A percentile compares a stretch with the other conserved stretches of the same genome.
Evolutionary conservation across 176 grass and related monocot genomes (phyloP).

Genomic region (maize (Zea mays)): DNA sequence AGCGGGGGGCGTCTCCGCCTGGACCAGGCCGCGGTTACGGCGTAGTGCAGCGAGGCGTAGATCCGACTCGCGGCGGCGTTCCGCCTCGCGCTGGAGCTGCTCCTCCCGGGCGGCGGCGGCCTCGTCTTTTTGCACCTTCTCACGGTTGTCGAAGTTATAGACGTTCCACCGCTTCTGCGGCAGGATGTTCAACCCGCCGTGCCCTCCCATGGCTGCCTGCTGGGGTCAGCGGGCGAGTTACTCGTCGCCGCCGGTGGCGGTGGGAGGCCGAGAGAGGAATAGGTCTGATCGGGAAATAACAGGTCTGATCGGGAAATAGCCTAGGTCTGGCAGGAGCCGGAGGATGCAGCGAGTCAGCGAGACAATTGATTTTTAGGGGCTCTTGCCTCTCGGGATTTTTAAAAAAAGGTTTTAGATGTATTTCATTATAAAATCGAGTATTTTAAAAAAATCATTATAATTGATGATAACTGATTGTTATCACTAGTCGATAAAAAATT

Average conservation of each 20-base stretch:
- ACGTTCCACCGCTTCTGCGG: conserved; percentile 99
- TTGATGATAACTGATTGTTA: no score
- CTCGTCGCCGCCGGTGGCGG: background rate
- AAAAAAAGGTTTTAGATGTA: no score
- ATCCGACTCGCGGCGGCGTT: conserved; percentile 70
- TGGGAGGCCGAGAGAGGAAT: background rate
- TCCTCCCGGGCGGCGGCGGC: conserved; percentile 84
- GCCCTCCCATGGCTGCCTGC: conserved; percentile 70
- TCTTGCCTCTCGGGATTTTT: no score
- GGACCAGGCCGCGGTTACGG: conserved; percentile 49
- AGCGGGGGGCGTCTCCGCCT: background rate
- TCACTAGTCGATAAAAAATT: no score
- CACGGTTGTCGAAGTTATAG: conserved; percentile 92
- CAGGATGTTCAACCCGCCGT: conserved; percentile 86
- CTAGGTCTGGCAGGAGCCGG: no score
- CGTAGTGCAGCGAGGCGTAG: conserved; percentile 69
- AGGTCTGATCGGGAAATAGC: no score
- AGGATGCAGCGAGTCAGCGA: no score
- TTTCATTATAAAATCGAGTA: no score
- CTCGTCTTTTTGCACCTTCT: conserved; percentile 89
- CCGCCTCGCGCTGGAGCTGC: conserved; percentile 76
- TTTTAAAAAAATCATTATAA: no score
- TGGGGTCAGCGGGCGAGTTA: no score
- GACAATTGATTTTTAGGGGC: no score
- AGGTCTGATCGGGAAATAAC: no score